These are phyloP conservation scores for Paramecium sexaurelia DNA, from an alignment of 73 alveolate species.

Conservation along the genomic window DNA sequence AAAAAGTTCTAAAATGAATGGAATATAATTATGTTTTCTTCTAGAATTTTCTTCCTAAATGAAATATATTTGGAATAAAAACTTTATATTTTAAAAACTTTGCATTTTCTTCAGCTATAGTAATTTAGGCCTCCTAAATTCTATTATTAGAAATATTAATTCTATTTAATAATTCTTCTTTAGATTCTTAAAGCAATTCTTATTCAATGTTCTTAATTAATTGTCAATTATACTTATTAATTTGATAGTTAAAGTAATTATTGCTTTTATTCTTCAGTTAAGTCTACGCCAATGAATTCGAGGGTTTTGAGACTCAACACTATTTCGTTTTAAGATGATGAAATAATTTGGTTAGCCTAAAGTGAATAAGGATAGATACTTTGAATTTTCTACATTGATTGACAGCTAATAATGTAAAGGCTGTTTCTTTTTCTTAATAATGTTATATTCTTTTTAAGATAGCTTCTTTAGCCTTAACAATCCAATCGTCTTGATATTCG, in stretches of 20 bases:
- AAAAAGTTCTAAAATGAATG: constrained; percentile 65
- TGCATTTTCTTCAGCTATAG: not conserved
- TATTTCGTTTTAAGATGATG: not conserved
- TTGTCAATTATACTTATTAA: not conserved
- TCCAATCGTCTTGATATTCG: constrained; percentile 79
- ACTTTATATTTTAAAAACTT: not conserved
- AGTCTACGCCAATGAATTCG: not conserved
- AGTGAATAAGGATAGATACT: not conserved
- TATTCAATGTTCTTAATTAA: not conserved
- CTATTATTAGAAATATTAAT: not conserved
- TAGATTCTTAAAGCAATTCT: not conserved
- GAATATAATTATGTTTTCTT: constrained; percentile 63
- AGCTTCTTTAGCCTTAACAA: constrained; percentile 47
- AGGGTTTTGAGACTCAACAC: not conserved
- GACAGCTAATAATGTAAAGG: constrained; percentile 54
- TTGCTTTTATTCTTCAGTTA: not conserved
- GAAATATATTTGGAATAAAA: not conserved
- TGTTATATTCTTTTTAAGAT: constrained; percentile 41
- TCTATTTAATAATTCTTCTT: not conserved
- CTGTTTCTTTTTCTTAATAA: constrained; percentile 38
- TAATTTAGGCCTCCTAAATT: not conserved
- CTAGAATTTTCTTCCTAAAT: constrained; percentile 11
- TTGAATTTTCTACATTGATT: constrained; percentile 37
- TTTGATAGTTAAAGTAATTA: not conserved
- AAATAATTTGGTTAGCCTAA: not conserved